Percentiles rank a stretch among this genome's conserved stretches.
phyloP scores from a whole-genome alignment of 2,329 filamentous ascomycete genomes.

The Botrytis galanthina region DNA sequence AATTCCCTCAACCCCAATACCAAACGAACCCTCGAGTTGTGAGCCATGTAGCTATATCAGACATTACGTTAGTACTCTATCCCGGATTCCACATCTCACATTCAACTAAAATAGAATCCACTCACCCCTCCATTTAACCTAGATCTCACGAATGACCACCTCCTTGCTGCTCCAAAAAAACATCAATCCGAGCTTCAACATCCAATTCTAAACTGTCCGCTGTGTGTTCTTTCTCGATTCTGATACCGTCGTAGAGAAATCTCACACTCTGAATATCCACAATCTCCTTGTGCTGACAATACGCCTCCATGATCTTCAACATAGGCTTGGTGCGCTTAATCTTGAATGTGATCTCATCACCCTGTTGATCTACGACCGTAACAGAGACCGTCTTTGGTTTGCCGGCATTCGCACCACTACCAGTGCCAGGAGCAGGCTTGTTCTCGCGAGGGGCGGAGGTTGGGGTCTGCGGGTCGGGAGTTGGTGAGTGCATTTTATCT shows the following conservation, averaged over 20 bases:
- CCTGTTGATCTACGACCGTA: background rate
- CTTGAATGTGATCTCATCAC: background rate
- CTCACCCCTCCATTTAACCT: background rate
- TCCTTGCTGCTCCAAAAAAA: background rate
- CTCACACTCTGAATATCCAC: background rate
- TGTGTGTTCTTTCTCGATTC: background rate
- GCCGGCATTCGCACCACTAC: background rate
- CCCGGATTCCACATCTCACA: background rate
- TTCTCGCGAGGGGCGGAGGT: background rate
- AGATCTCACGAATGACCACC: background rate
- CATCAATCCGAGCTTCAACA: conserved; percentile 1
- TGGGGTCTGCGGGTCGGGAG: background rate
- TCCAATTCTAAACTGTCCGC: conserved; percentile 12
- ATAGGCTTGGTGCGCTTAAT: conserved; percentile 9
- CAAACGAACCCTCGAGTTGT: background rate
- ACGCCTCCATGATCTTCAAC: conserved; percentile 8
- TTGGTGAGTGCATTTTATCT: background rate
- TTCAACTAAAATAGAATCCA: background rate
- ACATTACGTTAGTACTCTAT: background rate
- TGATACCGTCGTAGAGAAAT: background rate
- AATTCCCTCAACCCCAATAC: background rate
- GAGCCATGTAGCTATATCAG: background rate
- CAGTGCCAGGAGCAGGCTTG: too few relatives aligned
- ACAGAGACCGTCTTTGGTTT: background rate
- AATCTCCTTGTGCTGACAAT: background rate